Evolutionary conservation across 1,284 basidiomycete species (phyloP).

Genomic region (Kwoniella shivajii): DNA sequence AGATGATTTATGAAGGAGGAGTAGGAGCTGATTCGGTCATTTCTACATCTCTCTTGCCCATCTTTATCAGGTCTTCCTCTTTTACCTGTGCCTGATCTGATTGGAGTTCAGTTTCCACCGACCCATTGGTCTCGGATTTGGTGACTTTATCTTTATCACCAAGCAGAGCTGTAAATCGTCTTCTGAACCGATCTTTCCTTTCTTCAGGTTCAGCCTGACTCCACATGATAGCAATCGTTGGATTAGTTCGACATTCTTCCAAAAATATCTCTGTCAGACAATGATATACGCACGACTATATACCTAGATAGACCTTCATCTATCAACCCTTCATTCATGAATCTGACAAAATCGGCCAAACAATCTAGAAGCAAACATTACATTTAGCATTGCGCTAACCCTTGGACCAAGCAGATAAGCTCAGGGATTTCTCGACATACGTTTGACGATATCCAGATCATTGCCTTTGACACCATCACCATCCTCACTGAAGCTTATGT

Average conservation of each 20-base stretch:
- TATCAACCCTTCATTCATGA: slow-evolving; percentile 10
- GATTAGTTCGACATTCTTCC: not conserved
- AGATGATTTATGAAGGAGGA: too few relatives aligned
- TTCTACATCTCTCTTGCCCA: too few relatives aligned
- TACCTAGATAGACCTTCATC: slow-evolving; percentile 2
- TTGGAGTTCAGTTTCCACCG: too few relatives aligned
- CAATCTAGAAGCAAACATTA: not conserved
- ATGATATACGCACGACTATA: slow-evolving; percentile 5
- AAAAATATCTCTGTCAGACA: not conserved
- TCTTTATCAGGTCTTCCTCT: too few relatives aligned
- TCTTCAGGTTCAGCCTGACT: not conserved
- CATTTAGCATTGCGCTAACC: too few relatives aligned
- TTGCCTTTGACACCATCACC: slow-evolving; percentile 14
- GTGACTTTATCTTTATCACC: too few relatives aligned
- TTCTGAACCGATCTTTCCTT: too few relatives aligned
- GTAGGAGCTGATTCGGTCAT: too few relatives aligned
- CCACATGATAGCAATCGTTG: not conserved
- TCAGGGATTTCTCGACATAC: slow-evolving; percentile 19
- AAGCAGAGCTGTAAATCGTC: too few relatives aligned
- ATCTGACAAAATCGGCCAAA: not conserved
- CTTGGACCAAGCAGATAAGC: not conserved
- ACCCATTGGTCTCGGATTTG: too few relatives aligned
- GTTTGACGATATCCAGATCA: slow-evolving; percentile 24
- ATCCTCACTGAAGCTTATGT: slow-evolving; percentile 22
- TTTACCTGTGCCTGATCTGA: too few relatives aligned